Evolutionary conservation across 1,284 basidiomycete genomes (phyloP).

Genomic region (Ceratobasidium sp.): DNA sequence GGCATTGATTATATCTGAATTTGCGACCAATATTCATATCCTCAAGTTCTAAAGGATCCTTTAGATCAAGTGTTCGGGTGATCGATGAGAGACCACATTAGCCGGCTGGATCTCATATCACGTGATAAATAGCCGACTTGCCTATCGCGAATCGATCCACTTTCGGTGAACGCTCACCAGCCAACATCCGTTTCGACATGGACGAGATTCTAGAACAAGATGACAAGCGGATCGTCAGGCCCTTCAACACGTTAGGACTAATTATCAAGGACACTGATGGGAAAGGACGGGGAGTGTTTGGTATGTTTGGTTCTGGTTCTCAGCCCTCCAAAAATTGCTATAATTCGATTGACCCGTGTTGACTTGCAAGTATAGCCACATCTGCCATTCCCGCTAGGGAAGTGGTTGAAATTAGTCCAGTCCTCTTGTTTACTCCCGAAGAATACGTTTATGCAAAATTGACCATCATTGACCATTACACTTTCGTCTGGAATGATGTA

Average conservation of each 20-base stretch:
- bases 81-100: too few species aligned
- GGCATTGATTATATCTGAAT: too few species aligned
- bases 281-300: constrained; percentile 72
- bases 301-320: constrained; percentile 50
- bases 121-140: too few species aligned
- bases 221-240: constrained; percentile 21
- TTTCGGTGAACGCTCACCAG: too few species aligned
- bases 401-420: constrained; percentile 83
- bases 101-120: too few species aligned
- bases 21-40: too few species aligned
- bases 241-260: constrained; percentile 53
- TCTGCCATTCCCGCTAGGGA: constrained; percentile 66
- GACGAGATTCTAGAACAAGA: neutral
- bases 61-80: too few species aligned
- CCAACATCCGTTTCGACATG: neutral
- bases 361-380: constrained; percentile 56
- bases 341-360: neutral
- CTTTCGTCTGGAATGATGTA: constrained; percentile 82
- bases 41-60: too few species aligned
- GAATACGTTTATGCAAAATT: constrained; percentile 76
- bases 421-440: constrained; percentile 75
- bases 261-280: constrained; percentile 51
- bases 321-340: constrained; percentile 34
- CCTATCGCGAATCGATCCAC: too few species aligned
- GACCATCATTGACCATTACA: constrained; percentile 83